Evolutionary conservation across 1,284 basidiomycete species (phyloP), one percentile per base, ranked within the genome.

Genomic region (Inonotus hispidus): DNA sequence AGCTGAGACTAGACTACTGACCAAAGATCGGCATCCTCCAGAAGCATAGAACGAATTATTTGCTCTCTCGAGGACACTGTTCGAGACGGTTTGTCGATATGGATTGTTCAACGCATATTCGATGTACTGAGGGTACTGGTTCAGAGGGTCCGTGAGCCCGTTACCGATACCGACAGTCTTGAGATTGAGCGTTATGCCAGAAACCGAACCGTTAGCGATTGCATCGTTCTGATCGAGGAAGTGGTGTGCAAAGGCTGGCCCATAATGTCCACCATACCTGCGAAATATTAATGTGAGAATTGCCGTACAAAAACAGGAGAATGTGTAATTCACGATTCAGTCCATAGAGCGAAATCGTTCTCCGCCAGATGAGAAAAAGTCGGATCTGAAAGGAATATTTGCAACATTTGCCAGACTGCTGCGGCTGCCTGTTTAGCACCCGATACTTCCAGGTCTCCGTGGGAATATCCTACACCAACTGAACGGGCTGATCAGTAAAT

Each of bases 221-320:
- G 78, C 80, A 16, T 75, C 72, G 65, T 88, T 88, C 68, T 88
- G 83, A 37, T 77, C 71, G 41, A 84, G 72, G 73, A 90, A 82
- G 66, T 84, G 73, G 6, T 78, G 76, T 53, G 81, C 84, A 68
- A 83, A 85, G 21, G 77, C 79, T 29, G 83, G 84, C 1, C 83
- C 85, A 66, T 86, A 86, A 66, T 86, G 84, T 3, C 84, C 85
- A 50, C 83, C 83, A 65, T 84, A 83, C 14, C 81, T 82, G 29
- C 32, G 8, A 32, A 32, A 32, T 32, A 4, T 27, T 52, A 58
- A 53, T 39, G 16, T 21, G 45, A 59, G 19, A 59, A 13, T 6
- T 45, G 8, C 29, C 14, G 4, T 21, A 32, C 41, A 47, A n/a
- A 14, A 10, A 43, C 10, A 14, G 47, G 14, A 39, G n/a, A 23